phyloP scores from a whole-genome alignment of 306 rosid genomes.

The Argentina anserina region DNA sequence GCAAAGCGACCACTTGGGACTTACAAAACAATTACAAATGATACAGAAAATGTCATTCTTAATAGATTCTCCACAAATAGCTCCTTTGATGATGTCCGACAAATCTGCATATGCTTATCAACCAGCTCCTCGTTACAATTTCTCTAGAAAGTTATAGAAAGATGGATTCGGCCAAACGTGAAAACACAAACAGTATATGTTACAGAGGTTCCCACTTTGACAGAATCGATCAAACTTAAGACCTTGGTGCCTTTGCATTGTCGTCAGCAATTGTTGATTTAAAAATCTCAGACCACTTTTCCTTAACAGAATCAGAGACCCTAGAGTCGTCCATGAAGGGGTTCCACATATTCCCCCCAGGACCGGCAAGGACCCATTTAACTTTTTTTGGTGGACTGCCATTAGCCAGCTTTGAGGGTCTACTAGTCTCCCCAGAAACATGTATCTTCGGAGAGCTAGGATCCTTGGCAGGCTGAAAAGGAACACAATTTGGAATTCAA shows the following conservation, averaged over 20 bases:
- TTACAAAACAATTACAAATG: neutral
- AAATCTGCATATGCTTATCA: neutral
- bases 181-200: neutral
- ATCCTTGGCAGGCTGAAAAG: conserved; percentile 20
- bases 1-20: neutral
- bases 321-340: conserved; percentile 35
- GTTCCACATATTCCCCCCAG: conserved; percentile 50
- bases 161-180: neutral
- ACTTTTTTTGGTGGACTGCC: conserved; percentile 40
- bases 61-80: neutral
- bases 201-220: conserved; percentile 2
- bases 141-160: neutral
- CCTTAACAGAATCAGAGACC: conserved; percentile 46
- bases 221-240: conserved; percentile 22
- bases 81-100: neutral
- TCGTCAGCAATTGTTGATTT: conserved; percentile 24
- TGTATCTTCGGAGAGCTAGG: neutral
- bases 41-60: neutral
- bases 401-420: conserved; percentile 16
- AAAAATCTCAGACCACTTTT: conserved; percentile 59
- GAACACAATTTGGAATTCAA: conserved; percentile 9
- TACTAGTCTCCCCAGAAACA: neutral
- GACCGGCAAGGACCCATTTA: conserved; percentile 59
- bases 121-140: neutral
- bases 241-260: conserved; percentile 12